phyloP scores from a whole-genome alignment of 2,329 filamentous ascomycete species.

The Exophiala lecanii-corni region DNA sequence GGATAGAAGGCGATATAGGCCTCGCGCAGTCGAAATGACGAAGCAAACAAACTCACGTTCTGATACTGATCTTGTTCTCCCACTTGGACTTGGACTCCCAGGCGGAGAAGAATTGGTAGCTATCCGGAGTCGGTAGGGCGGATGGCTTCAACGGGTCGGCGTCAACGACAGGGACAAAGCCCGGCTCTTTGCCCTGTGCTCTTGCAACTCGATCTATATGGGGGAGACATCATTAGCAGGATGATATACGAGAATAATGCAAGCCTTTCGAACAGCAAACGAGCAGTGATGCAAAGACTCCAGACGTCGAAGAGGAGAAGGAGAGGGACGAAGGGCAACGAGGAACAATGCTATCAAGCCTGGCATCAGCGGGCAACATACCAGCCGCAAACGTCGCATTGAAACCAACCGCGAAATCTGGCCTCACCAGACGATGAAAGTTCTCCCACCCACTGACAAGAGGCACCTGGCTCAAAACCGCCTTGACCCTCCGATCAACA shows the following conservation, averaged over 20 bases:
- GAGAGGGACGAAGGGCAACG: background rate
- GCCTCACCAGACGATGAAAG: slow-evolving; percentile 32
- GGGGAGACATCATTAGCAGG: too few relatives aligned
- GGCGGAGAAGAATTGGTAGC: slow-evolving; percentile 32
- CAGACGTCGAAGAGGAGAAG: background rate
- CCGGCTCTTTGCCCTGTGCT: slow-evolving; percentile 30
- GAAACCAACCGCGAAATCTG: slow-evolving; percentile 30
- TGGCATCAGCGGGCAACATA: too few relatives aligned
- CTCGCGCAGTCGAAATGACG: background rate
- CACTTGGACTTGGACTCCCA: slow-evolving; percentile 34
- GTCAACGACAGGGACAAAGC: slow-evolving; percentile 32
- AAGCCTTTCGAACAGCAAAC: too few relatives aligned
- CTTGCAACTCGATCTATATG: slow-evolving; percentile 28
- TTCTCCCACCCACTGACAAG: slow-evolving; percentile 36
- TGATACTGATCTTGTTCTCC: slow-evolving; percentile 39
- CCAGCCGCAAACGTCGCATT: slow-evolving; percentile 30
- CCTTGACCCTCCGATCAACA: slow-evolving; percentile 38
- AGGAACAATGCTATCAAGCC: background rate
- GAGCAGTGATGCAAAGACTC: too few relatives aligned
- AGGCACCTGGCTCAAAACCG: slow-evolving; percentile 36
- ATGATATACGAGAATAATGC: too few relatives aligned
- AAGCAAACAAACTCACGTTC: slow-evolving; percentile 22
- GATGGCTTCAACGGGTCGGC: slow-evolving; percentile 30
- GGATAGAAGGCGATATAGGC: slow-evolving; percentile 12
- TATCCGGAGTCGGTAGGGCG: slow-evolving; percentile 34